Conservation (phyloP, 2,329 filamentous ascomycete genomes). For the Colletotrichum sidae region DNA sequence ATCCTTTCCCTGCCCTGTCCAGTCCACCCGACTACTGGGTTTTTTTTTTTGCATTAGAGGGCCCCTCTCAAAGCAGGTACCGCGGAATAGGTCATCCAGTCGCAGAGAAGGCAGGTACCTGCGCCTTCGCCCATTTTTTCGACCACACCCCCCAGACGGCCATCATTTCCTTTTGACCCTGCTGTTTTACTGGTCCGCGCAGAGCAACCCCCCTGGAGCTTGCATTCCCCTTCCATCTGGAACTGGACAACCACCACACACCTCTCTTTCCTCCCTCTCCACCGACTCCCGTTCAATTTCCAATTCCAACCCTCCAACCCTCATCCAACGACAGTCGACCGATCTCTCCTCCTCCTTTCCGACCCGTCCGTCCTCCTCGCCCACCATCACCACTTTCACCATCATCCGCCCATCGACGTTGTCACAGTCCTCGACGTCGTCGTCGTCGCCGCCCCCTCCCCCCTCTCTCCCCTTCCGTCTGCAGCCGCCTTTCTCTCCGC, state of each 20-base stretch:
- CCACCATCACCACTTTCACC: constrained; percentile 28
- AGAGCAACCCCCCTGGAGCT: constrained; percentile 39
- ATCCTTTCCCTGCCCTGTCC: constrained; percentile 22
- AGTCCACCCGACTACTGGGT: constrained; percentile 33
- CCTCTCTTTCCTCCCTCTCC: constrained; percentile 39
- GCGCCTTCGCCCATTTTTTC: constrained; percentile 23
- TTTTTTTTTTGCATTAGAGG: constrained; percentile 27
- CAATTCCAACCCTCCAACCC: constrained; percentile 33
- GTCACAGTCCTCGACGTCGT: constrained; percentile 12
- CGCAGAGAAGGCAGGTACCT: constrained; percentile 1
- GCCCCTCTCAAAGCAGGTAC: constrained; percentile 1
- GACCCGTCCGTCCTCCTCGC: constrained; percentile 32
- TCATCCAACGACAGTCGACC: constrained; percentile 37
- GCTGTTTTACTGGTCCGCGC: constrained; percentile 39
- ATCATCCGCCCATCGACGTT: constrained; percentile 15
- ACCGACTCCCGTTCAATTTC: constrained; percentile 36
- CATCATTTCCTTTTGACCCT: constrained; percentile 39
- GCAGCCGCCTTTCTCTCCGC: constrained; percentile 32
- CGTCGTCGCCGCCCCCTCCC: constrained; percentile 9
- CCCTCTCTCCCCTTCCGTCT: constrained; percentile 6
- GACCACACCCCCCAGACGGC: constrained; percentile 32
- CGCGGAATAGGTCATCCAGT: background rate
- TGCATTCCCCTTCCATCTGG: constrained; percentile 40
- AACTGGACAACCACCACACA: constrained; percentile 36
- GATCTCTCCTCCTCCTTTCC: constrained; percentile 32